phyloP scores from a whole-genome alignment of 2,329 filamentous ascomycete genomes.

The Trichoderma sp. region DNA sequence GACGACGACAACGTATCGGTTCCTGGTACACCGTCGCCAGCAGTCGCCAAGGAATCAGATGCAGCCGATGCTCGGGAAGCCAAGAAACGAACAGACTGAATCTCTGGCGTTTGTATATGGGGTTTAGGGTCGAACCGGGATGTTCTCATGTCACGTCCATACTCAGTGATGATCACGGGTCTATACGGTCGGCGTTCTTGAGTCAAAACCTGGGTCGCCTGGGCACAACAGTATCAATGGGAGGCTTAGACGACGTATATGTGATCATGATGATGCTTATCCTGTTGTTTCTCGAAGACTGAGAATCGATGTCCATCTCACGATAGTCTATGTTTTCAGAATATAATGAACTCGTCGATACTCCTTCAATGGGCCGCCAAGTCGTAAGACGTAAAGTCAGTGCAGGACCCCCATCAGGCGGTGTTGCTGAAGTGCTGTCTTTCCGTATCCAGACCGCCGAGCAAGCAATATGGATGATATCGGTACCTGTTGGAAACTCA shows the following conservation, averaged over 20 bases:
- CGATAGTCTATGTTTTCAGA: not conserved
- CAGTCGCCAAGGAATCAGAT: conserved; percentile 33
- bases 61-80: conserved; percentile 37
- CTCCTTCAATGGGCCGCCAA: not conserved
- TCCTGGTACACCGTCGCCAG: conserved; percentile 25
- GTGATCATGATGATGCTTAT: not conserved
- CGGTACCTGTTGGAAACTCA: too few species aligned
- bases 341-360: not conserved
- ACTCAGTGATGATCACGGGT: not conserved
- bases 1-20: conserved; percentile 52
- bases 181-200: not conserved
- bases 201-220: not conserved
- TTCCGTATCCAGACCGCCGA: too few species aligned
- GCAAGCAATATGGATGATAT: too few species aligned
- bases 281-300: not conserved
- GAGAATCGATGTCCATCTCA: not conserved
- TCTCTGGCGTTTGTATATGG: not conserved
- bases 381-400: too few species aligned
- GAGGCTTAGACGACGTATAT: conserved; percentile 1
- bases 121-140: not conserved
- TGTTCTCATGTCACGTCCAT: not conserved
- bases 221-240: conserved; percentile 5
- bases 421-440: too few species aligned
- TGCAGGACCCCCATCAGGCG: too few species aligned
- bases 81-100: conserved; percentile 42